Evolutionary conservation across 495 filamentous ascomycete species (phyloP).

Genomic region (Penicillium robsamsonii): DNA sequence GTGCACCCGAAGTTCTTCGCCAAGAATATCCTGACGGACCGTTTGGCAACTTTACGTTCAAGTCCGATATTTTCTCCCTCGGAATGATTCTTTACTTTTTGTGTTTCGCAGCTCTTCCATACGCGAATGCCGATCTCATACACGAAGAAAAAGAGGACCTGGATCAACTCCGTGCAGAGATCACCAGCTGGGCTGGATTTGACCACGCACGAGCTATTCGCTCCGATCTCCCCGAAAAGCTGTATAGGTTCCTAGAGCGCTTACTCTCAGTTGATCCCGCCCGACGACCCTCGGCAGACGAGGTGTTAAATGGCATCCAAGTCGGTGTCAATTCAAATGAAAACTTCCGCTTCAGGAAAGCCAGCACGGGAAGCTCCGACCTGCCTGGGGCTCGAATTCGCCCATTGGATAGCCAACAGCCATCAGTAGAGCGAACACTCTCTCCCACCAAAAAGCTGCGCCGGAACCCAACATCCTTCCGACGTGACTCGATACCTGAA

Average conservation of each 20-base stretch:
- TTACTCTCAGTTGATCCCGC: slow-evolving; percentile 75
- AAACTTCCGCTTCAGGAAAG: slow-evolving; percentile 44
- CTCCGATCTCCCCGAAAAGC: slow-evolving; percentile 78
- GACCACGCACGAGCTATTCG: slow-evolving; percentile 69
- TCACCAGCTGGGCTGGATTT: slow-evolving; percentile 82
- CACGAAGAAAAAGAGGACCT: slow-evolving; percentile 90
- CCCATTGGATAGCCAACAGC: slow-evolving; percentile 49
- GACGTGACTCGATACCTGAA: slow-evolving; percentile 36
- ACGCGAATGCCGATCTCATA: slow-evolving; percentile 74
- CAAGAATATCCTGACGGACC: slow-evolving; percentile 63
- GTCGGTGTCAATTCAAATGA: slow-evolving; percentile 64
- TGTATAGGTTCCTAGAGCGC: slow-evolving; percentile 79
- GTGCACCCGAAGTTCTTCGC: slow-evolving; percentile 87
- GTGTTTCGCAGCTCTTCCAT: slow-evolving; percentile 89
- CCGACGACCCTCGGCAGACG: slow-evolving; percentile 78
- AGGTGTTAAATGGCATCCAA: slow-evolving; percentile 80
- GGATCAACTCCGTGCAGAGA: slow-evolving; percentile 83
- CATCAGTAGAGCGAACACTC: slow-evolving; percentile 28
- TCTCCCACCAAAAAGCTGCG: slow-evolving; percentile 34
- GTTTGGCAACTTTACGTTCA: slow-evolving; percentile 89
- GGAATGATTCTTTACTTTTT: slow-evolving; percentile 99
- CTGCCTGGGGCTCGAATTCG: slow-evolving; percentile 56
- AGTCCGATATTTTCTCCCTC: slow-evolving; percentile 93
- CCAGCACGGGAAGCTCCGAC: slow-evolving; percentile 48
- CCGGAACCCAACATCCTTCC: slow-evolving; percentile 25